phyloP scores from a whole-genome alignment of 495 filamentous ascomycete species.

The Cairneyella variabilis region DNA sequence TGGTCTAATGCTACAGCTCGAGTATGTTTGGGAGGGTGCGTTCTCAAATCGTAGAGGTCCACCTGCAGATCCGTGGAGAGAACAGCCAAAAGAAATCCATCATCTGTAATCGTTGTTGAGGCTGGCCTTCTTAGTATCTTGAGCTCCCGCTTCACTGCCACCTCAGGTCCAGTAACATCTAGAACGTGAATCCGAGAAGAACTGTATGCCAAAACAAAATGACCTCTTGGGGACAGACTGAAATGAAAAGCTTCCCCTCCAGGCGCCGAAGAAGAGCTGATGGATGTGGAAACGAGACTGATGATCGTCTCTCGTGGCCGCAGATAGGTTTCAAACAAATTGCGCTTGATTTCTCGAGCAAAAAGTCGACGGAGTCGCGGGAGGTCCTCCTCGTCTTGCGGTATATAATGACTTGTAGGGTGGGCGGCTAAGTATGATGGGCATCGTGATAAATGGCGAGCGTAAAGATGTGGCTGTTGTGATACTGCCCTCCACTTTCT shows the following conservation, averaged over 20 bases:
- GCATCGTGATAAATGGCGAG: slow-evolving; percentile 69
- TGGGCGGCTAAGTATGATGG: slow-evolving; percentile 61
- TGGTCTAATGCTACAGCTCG: slow-evolving; percentile 73
- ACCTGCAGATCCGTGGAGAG: slow-evolving; percentile 76
- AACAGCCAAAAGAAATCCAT: slow-evolving; percentile 74
- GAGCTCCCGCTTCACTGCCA: slow-evolving; percentile 69
- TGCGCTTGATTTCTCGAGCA: slow-evolving; percentile 65
- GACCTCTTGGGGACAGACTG: slow-evolving; percentile 68
- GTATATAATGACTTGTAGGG: slow-evolving; percentile 28
- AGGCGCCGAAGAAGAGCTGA: slow-evolving; percentile 75
- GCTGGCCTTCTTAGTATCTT: slow-evolving; percentile 75
- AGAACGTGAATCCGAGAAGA: slow-evolving; percentile 85
- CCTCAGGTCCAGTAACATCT: slow-evolving; percentile 52
- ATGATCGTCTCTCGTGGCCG: slow-evolving; percentile 66
- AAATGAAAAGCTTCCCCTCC: slow-evolving; percentile 86
- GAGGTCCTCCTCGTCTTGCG: slow-evolving; percentile 50
- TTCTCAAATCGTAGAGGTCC: slow-evolving; percentile 70
- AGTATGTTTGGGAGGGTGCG: slow-evolving; percentile 57
- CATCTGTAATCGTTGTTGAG: slow-evolving; percentile 73
- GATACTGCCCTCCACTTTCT: slow-evolving; percentile 72
- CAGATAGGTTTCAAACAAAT: slow-evolving; percentile 75
- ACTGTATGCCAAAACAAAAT: slow-evolving; percentile 72
- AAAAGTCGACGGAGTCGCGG: slow-evolving; percentile 63
- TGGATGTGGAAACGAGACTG: slow-evolving; percentile 76
- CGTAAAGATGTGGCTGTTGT: slow-evolving; percentile 68